Conservation (phyloP, 2,329 filamentous ascomycete genomes). For the Chrysosporium queenslandicum region DNA sequence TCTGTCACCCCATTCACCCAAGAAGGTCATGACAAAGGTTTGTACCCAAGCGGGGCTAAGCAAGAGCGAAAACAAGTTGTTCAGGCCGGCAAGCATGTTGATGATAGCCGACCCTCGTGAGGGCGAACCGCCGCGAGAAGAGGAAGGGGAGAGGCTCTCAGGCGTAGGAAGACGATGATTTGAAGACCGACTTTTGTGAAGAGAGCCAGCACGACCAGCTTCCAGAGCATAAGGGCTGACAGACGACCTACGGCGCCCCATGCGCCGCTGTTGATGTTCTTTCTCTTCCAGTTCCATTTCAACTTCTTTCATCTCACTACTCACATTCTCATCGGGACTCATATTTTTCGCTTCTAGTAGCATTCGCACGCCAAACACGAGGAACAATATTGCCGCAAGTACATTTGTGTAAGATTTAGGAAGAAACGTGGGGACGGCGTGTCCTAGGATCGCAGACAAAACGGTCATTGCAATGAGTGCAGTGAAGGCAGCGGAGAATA, state of each 20-base stretch:
- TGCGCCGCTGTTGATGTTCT: constrained; percentile 62
- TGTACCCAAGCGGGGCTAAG: constrained; percentile 96
- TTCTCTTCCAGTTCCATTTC: constrained; percentile 91
- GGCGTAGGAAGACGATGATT: constrained; percentile 69
- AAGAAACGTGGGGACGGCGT: constrained; percentile 80
- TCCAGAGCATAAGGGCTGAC: constrained; percentile 69
- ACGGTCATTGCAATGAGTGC: constrained; percentile 92
- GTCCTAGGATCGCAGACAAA: constrained; percentile 81
- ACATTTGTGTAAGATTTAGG: constrained; percentile 87
- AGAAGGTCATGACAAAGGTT: constrained; percentile 97
- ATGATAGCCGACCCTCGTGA: constrained; percentile 37
- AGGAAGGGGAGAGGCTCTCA: constrained; percentile 68
- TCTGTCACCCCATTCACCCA: constrained; percentile 95
- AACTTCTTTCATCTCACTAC: constrained; percentile 96
- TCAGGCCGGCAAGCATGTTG: constrained; percentile 53
- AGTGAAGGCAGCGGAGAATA: constrained; percentile 89
- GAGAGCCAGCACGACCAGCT: constrained; percentile 56
- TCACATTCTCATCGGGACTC: constrained; percentile 78
- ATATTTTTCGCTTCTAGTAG: constrained; percentile 80
- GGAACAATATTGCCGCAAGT: constrained; percentile 72
- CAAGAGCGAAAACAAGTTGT: constrained; percentile 77
- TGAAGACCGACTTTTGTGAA: constrained; percentile 56
- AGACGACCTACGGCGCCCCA: constrained; percentile 55
- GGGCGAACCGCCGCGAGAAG: constrained; percentile 51
- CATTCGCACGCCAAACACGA: constrained; percentile 78